A percentile compares a stretch with the other conserved stretches of the same genome.
Evolutionary conservation across 805 yeast genomes (phyloP).

Genomic region (Blastobotrys parvus): DNA sequence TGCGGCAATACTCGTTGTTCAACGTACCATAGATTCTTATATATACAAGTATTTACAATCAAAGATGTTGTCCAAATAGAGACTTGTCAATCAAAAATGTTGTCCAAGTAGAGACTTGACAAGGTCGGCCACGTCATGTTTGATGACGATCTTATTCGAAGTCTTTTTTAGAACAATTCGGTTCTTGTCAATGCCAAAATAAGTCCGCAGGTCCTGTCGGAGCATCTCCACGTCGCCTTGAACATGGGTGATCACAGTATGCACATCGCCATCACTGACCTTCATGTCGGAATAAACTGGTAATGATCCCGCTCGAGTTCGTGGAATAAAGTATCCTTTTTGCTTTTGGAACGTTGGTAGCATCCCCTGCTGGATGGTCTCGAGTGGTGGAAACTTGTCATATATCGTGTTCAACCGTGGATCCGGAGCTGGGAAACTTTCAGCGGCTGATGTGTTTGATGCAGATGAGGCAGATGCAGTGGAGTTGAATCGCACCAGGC

Average conservation of each 20-base stretch:
- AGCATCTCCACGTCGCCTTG: slow-evolving; percentile 60
- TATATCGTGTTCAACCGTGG: neutral
- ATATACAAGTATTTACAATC: neutral
- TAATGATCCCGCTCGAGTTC: slow-evolving; percentile 43
- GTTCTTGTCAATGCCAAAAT: slow-evolving; percentile 38
- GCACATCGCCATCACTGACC: slow-evolving; percentile 36
- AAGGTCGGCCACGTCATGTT: slow-evolving; percentile 36
- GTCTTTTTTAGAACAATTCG: slow-evolving; percentile 42
- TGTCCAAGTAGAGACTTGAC: slow-evolving; percentile 31
- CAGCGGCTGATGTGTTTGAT: no score
- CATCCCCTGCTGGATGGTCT: no score
- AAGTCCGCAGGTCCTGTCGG: slow-evolving; percentile 52
- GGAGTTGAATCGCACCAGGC: no score
- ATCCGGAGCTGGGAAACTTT: neutral
- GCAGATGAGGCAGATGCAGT: no score
- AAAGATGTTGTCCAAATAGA: neutral
- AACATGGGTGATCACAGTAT: slow-evolving; percentile 66
- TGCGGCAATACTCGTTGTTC: slow-evolving; percentile 91
- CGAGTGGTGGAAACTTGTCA: slow-evolving; percentile 5
- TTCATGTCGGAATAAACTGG: slow-evolving; percentile 74
- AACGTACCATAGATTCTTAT: slow-evolving; percentile 60
- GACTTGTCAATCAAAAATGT: slow-evolving; percentile 21
- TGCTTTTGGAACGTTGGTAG: no score
- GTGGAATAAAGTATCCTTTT: slow-evolving; percentile 11
- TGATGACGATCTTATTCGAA: slow-evolving; percentile 45